A percentile compares a stretch with the other conserved stretches of the same genome.
These are phyloP conservation scores for Gonapodya prolifera DNA, from an alignment of 192 early-diverging fungal species.

Conservation along the genomic window DNA sequence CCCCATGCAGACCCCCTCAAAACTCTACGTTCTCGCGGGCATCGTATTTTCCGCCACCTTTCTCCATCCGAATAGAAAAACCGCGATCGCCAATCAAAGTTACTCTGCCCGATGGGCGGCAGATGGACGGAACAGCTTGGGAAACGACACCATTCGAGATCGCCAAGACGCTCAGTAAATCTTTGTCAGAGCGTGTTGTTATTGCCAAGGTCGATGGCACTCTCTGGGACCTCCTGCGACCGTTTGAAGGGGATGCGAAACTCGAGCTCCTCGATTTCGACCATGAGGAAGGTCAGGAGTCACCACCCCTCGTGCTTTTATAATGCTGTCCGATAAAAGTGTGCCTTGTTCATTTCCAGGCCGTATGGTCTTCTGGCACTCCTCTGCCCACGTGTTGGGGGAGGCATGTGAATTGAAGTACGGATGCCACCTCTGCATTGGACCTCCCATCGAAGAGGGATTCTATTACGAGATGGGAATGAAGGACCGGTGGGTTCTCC, in stretches of 20 bases:
- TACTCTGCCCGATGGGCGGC: conserved; percentile 77
- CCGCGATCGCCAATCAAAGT: conserved; percentile 65
- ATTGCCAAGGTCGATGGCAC: conserved; percentile 90
- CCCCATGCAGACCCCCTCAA: no score
- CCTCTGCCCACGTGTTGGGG: conserved; percentile 91
- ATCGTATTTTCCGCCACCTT: no score
- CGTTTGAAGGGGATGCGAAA: conserved; percentile 63
- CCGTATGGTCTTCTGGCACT: conserved; percentile 96
- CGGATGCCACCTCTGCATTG: conserved; percentile 94
- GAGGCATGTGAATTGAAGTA: conserved; percentile 96
- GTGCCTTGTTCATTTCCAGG: conserved; percentile 13
- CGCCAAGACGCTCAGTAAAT: conserved; percentile 77
- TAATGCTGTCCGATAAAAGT: not conserved
- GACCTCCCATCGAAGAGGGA: conserved; percentile 85
- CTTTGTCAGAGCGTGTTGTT: conserved; percentile 75
- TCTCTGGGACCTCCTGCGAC: conserved; percentile 80
- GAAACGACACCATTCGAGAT: conserved; percentile 92
- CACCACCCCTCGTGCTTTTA: not conserved
- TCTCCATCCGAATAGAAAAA: no score
- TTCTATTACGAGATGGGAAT: conserved; percentile 97
- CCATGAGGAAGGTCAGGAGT: conserved; percentile 71
- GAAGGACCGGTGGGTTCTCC: conserved; percentile 53
- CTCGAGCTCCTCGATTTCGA: conserved; percentile 94
- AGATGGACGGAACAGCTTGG: conserved; percentile 71
- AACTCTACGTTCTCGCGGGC: no score